A percentile compares a stretch with the other conserved stretches of the same genome.
Conservation (phyloP, 2,329 filamentous ascomycete species). For the Ambrosiella xylebori region DNA sequence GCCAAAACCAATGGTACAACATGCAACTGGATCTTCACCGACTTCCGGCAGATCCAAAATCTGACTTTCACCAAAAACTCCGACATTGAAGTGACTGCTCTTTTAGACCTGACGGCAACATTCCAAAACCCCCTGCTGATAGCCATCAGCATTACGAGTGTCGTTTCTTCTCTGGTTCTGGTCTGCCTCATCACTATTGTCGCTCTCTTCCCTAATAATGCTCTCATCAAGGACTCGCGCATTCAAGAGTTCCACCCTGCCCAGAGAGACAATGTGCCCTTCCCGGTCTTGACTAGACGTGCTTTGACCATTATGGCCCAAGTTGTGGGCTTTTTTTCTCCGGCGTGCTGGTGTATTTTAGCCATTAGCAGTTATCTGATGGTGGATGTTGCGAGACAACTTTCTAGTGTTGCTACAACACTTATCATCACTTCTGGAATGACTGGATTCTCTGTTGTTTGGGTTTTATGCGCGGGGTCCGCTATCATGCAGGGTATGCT, state of each 20-base stretch:
- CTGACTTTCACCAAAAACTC: slow-evolving; percentile 1
- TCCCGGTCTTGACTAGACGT: slow-evolving; percentile 1
- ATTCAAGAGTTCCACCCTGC: slow-evolving; percentile 4
- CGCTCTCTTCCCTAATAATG: neutral
- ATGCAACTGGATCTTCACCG: neutral
- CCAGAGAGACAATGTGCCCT: slow-evolving; percentile 3
- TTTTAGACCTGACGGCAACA: neutral
- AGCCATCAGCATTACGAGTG: neutral
- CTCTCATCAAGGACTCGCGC: neutral
- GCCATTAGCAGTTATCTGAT: slow-evolving; percentile 1
- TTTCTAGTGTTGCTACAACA: neutral
- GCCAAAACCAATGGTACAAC: neutral
- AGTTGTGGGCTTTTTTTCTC: slow-evolving; percentile 2
- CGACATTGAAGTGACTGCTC: neutral
- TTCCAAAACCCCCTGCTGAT: slow-evolving; percentile 4
- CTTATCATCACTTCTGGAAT: neutral
- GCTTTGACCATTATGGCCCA: neutral
- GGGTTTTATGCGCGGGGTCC: neutral
- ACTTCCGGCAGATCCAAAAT: neutral
- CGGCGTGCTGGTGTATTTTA: slow-evolving; percentile 3
- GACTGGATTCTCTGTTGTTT: slow-evolving; percentile 2
- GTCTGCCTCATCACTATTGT: neutral
- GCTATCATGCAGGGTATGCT: slow-evolving; percentile 1
- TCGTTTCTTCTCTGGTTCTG: neutral
- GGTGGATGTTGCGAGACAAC: neutral